Percentiles rank a stretch among this genome's conserved stretches.
Conservation (phyloP, 805 yeast species). For the baker's yeast (Saccharomyces cerevisiae) region DNA sequence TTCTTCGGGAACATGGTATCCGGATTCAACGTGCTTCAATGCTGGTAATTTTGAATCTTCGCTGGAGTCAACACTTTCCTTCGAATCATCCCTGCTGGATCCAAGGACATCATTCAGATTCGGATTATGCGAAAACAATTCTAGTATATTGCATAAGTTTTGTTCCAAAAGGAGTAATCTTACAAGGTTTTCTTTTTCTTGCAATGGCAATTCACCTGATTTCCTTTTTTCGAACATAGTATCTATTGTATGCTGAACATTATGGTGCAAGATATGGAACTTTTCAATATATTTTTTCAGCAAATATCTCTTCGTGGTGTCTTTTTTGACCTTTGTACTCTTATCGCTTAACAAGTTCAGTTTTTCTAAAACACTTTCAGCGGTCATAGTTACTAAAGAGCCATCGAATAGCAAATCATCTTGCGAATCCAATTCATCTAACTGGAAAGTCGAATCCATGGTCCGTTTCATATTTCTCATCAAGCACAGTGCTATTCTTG, state of each 20-base stretch:
- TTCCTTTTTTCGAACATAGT: conserved; percentile 53
- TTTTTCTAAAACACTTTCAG: conserved; percentile 50
- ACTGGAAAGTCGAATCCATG: conserved; percentile 31
- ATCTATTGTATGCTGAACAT: conserved; percentile 44
- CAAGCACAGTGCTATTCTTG: conserved; percentile 68
- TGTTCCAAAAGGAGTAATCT: conserved; percentile 63
- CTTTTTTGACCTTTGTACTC: conserved; percentile 24
- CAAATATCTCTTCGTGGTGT: conserved; percentile 32
- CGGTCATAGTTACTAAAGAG: conserved; percentile 60
- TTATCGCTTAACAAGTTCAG: conserved; percentile 15
- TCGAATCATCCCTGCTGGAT: conserved; percentile 2
- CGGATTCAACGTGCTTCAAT: conserved; percentile 13
- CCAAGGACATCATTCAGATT: conserved; percentile 14
- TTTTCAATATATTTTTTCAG: conserved; percentile 36
- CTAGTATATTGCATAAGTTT: conserved; percentile 49
- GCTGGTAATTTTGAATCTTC: neutral
- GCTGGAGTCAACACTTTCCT: neutral
- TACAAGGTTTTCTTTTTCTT: conserved; percentile 68
- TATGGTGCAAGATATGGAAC: conserved; percentile 29
- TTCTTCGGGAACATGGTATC: neutral
- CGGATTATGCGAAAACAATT: conserved; percentile 27
- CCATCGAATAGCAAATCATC: conserved; percentile 73
- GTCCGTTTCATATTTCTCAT: conserved; percentile 72
- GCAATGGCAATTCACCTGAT: conserved; percentile 44
- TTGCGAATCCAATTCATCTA: conserved; percentile 30